Conservation (phyloP, 2,329 filamentous ascomycete genomes). For the Trichoderma oligosporum region DNA sequence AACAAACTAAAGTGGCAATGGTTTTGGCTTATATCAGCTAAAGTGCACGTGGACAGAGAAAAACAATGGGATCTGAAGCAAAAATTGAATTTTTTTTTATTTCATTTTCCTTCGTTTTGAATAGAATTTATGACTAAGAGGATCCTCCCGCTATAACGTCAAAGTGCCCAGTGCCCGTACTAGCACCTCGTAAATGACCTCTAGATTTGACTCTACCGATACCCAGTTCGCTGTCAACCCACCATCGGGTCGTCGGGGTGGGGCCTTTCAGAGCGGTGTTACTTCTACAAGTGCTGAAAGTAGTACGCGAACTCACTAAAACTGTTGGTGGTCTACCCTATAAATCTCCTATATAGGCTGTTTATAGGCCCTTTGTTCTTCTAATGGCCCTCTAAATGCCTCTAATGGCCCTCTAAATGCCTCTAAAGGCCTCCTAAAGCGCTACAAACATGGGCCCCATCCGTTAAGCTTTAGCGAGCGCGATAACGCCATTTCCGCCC, state of each 20-base stretch:
- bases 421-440: background rate
- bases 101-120: background rate
- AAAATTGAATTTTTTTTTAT: background rate
- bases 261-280: background rate
- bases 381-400: background rate
- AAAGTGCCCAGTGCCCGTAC: too few species aligned
- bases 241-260: constrained; percentile 19
- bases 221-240: background rate
- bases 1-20: background rate
- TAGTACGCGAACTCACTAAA: too few species aligned
- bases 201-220: too few species aligned
- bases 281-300: too few species aligned
- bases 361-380: too few species aligned
- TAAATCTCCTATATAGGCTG: too few species aligned
- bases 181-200: too few species aligned
- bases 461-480: constrained; percentile 18
- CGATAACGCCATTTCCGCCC: constrained; percentile 40
- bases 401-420: background rate
- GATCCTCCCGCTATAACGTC: background rate
- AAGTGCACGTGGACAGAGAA: constrained; percentile 1
- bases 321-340: too few species aligned
- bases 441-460: too few species aligned
- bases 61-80: background rate
- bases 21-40: constrained; percentile 1
- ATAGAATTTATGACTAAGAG: constrained; percentile 13